Evolutionary conservation across 345 rosid genomes (phyloP).

Genomic region (Acer saccharum): DNA sequence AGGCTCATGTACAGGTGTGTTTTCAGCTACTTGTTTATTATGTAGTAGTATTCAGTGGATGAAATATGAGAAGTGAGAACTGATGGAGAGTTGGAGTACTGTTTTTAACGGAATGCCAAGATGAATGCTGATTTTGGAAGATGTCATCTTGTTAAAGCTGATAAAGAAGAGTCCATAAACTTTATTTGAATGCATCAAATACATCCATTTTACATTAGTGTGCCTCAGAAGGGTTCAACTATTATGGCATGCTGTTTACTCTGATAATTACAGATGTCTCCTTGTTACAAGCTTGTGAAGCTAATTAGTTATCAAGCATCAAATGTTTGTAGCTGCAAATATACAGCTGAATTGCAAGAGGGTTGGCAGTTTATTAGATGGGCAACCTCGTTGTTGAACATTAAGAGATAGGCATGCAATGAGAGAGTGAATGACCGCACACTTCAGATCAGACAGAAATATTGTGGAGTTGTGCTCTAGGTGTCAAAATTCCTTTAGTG

Average conservation of each 20-base stretch:
- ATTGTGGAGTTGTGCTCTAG: neutral
- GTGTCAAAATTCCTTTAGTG: neutral
- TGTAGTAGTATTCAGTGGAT: constrained; percentile 11
- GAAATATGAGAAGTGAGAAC: constrained; percentile 13
- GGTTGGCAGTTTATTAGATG: neutral
- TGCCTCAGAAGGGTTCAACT: neutral
- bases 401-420: neutral
- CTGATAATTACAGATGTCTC: neutral
- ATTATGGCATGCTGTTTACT: neutral
- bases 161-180: constrained; percentile 14
- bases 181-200: constrained; percentile 2
- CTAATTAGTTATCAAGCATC: neutral
- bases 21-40: constrained; percentile 27
- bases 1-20: constrained; percentile 88
- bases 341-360: constrained; percentile 11
- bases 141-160: constrained; percentile 18
- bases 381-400: neutral
- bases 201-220: neutral
- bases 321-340: constrained; percentile 1
- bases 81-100: constrained; percentile 20
- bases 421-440: neutral
- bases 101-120: constrained; percentile 19
- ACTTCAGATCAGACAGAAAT: neutral
- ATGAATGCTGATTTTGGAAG: constrained; percentile 7
- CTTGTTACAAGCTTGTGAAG: neutral